These are phyloP conservation scores for Asterochloris sp. DNA, from an alignment of 139 green algal species.

Conservation along the genomic window DNA sequence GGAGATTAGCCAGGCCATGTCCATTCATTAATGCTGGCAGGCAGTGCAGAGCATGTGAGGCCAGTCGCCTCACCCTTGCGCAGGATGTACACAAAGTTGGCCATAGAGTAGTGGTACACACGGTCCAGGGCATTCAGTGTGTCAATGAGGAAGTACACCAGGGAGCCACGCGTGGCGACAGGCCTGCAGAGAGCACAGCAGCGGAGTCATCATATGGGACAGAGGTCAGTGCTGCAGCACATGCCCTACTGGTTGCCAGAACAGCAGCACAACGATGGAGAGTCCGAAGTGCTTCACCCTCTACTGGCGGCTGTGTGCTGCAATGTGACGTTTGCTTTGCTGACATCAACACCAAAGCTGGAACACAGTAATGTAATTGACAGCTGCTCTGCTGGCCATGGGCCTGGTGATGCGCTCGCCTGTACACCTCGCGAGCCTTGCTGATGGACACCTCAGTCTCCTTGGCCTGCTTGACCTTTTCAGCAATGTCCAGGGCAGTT, in stretches of 20 bases:
- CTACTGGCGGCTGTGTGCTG: no score
- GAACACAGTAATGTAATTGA: no score
- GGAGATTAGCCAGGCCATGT: not conserved
- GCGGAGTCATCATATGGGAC: no score
- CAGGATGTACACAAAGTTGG: conserved; percentile 83
- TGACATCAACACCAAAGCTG: no score
- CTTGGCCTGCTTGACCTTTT: conserved; percentile 76
- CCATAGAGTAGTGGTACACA: conserved; percentile 94
- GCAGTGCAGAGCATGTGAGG: not conserved
- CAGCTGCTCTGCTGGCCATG: no score
- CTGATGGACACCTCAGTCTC: conserved; percentile 67
- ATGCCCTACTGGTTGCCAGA: conserved; percentile 74
- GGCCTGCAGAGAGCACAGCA: conserved; percentile 31
- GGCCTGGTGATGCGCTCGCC: conserved; percentile 21
- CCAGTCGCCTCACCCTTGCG: conserved; percentile 47
- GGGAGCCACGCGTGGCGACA: conserved; percentile 73
- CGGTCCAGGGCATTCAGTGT: conserved; percentile 80
- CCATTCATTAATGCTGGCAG: not conserved
- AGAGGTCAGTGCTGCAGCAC: conserved; percentile 16
- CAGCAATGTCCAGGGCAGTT: conserved; percentile 77
- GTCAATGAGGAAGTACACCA: conserved; percentile 91
- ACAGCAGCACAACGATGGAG: no score
- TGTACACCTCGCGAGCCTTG: conserved; percentile 70
- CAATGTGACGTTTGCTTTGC: no score
- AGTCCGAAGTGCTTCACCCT: no score